Base-by-base conservation (phyloP, 148 eudicot species). In the Amaranthus palmeri region DNA sequence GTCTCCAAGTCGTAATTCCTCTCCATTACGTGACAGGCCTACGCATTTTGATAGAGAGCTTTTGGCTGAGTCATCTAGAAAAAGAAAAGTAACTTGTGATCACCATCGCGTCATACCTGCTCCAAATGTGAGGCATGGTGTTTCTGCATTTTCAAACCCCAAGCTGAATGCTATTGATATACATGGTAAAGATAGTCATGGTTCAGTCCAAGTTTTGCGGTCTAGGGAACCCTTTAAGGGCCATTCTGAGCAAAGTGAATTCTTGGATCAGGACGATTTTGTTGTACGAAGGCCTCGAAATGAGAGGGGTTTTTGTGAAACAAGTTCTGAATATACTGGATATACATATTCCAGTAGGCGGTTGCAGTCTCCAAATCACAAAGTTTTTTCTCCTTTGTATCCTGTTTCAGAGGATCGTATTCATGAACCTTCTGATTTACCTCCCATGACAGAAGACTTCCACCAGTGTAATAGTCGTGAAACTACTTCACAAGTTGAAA, bases 341-440 rank as follows among this genome's bases (percentile, higher is more conserved):
- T 70, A 67, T 71, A 49, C 80, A 74, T 82, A 83, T 80, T 78
- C 68, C 42, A 74, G 63, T 44, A 54, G 74, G 74, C 71, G 77
- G 73, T 53, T 71, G 75, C 83, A 69, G 69, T 76, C 80, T 74
- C 66, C 45, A 17, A 69, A 66, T 42, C 56, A 60, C 61, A 75
- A 78, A 60, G 73, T 67, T 59, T 53, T 76, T 14, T 69, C 71
- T 47, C 62, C 74, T 61, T 69, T 57, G 2, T 11, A 45, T 66
- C 54, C 63, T 40, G 55, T 67, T 74, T 76, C 75, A 53, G 69
- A 51, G 61, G 72, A 65, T 12, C 73, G 59, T 42, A 57, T 63
- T 25, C 43, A 14, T 67, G 61, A 50, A 49, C 10, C 42, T 12
- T 15, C 74, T 58, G 62, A 70, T 67, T 69, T 58, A 54, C 72